Evolutionary conservation across 495 filamentous ascomycete species (phyloP).

Genomic region (Neurospora hispaniola): DNA sequence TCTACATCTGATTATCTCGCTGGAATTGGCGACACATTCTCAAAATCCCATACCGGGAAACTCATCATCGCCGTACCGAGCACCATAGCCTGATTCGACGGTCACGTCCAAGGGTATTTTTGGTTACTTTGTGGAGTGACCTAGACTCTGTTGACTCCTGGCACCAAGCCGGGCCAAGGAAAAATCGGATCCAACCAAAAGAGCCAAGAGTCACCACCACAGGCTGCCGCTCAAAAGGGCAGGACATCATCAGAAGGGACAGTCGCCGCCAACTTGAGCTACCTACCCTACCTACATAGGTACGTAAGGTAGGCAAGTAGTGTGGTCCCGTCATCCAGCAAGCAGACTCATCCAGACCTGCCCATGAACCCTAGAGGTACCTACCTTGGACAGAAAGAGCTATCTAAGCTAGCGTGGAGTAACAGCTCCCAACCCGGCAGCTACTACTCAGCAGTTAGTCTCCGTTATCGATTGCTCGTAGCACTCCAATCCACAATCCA

Average conservation of each 20-base stretch:
- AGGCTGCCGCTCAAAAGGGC: not conserved
- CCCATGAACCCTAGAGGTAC: not conserved
- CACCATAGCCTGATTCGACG: not conserved
- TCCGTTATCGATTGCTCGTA: not conserved
- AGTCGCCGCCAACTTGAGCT: not conserved
- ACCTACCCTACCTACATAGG: not conserved
- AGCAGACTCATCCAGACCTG: not conserved
- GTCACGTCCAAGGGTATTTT: not conserved
- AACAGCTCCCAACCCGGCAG: not conserved
- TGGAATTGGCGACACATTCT: not conserved
- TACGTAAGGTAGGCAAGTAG: not conserved
- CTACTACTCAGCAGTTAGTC: not conserved
- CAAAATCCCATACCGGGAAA: not conserved
- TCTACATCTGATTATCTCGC: not conserved
- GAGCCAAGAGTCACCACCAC: not conserved
- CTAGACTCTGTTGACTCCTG: not conserved
- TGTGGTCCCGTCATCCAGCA: not conserved
- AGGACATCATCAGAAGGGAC: not conserved
- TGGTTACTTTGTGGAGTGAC: not conserved
- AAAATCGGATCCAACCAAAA: not conserved
- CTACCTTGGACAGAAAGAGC: not conserved
- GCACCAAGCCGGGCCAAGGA: not conserved
- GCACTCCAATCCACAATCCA: not conserved
- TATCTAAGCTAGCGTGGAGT: not conserved
- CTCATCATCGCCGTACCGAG: not conserved